Evolutionary conservation across 805 yeast species (phyloP).

Genomic region (Yarrowia divulgata): DNA sequence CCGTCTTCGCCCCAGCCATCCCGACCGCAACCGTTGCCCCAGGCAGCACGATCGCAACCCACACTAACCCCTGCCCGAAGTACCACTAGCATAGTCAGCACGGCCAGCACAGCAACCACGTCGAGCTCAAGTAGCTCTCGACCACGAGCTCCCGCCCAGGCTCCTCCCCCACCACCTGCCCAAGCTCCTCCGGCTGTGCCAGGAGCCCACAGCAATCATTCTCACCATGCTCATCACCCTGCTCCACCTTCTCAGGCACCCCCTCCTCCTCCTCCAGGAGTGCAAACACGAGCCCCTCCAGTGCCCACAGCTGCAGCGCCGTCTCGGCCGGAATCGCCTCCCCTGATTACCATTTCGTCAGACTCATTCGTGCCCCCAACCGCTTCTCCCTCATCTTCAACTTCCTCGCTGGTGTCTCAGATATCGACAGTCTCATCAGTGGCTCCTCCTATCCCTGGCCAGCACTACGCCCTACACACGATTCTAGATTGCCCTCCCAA

Average conservation of each 20-base stretch:
- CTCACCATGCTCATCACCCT: not conserved
- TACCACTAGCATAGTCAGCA: not conserved
- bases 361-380: not conserved
- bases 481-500: slow-evolving; percentile 19
- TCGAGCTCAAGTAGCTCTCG: not conserved
- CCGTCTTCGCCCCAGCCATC: not conserved
- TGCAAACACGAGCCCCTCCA: not conserved
- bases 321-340: not conserved
- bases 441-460: slow-evolving; percentile 1
- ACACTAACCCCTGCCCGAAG: slow-evolving; percentile 25
- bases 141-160: slow-evolving; percentile 2
- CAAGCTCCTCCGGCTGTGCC: not conserved
- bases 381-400: not conserved
- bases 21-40: not conserved
- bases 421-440: slow-evolving; percentile 9
- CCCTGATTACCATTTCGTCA: slow-evolving; percentile 1
- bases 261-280: slow-evolving; percentile 1
- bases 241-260: slow-evolving; percentile 14
- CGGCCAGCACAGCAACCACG: not conserved
- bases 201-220: not conserved
- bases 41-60: slow-evolving; percentile 9
- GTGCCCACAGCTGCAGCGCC: not conserved
- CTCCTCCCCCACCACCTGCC: slow-evolving; percentile 13
- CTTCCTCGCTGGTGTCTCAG: slow-evolving; percentile 1
- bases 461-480: slow-evolving; percentile 8